phyloP scores from a whole-genome alignment of 345 rosid genomes.

The Eucalyptus curtisii region DNA sequence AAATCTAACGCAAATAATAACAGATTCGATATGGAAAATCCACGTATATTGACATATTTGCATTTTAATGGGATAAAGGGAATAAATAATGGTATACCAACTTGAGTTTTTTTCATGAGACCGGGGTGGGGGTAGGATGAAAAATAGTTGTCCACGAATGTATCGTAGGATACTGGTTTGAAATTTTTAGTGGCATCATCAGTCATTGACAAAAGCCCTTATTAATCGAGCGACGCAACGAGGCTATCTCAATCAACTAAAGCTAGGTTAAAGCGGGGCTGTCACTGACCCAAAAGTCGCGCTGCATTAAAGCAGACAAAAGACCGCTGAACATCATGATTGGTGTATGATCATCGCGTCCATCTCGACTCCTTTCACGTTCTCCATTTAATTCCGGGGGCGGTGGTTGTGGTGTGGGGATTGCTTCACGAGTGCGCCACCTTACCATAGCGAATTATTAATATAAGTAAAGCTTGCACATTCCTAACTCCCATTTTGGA shows the following conservation, averaged over 20 bases:
- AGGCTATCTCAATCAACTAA: neutral
- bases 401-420: neutral
- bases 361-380: accelerated
- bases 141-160: neutral
- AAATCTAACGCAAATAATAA: accelerated
- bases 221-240: neutral
- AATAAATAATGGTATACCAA: neutral
- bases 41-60: neutral
- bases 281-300: neutral
- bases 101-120: neutral
- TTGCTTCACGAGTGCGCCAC: neutral
- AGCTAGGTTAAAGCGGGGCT: neutral
- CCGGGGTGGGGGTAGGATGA: neutral
- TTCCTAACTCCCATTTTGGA: neutral
- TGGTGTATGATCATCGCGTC: neutral
- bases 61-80: neutral
- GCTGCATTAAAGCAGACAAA: neutral
- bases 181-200: neutral
- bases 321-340: neutral
- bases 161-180: accelerated
- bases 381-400: neutral
- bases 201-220: neutral
- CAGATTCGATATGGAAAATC: accelerated
- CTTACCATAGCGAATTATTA: neutral
- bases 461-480: neutral